Base-by-base conservation (phyloP, 2,329 filamentous ascomycete genomes). In the Sphaerulina vaccinii region DNA sequence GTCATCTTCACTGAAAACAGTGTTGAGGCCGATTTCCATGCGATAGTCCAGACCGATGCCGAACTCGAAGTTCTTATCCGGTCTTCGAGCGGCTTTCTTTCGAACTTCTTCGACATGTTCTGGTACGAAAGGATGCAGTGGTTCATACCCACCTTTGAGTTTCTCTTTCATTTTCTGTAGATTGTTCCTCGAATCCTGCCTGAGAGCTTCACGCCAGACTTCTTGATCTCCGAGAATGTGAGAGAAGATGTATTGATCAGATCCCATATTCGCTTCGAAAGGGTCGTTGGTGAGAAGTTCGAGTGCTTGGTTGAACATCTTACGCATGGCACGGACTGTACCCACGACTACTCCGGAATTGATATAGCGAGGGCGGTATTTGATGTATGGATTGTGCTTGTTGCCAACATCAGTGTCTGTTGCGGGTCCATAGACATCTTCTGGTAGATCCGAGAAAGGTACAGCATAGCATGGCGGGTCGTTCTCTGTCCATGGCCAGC, bases 401-500 rank as follows among this genome's bases (percentile, higher is more conserved):
- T 73, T 62, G 37, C 68, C 67, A 2, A 74, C 74, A 56, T 80
- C 80, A 0, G 56, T 67, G 59, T 79, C 76, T 2, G 75, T 78
- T 19, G 70, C 61, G 49, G 68, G 68, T 3, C 75, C 75, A 56
- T 78, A 79, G 0, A 75, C 67, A 52, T 80, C 73, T 6, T 70
- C 67, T 1, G 77, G 75, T 1, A 83, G 59, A 4, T 72, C 70
- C 0, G 79, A 82, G 21, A 74, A 63, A 0, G 81, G 80, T 0
- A 79, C 73, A 15, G 75, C 74, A 36, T 71, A 72, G 61, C 81
- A 84, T n/a, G 76, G 74, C 29, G 74, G 66, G 47, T 80, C 75
- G 1, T 69, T 64, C 2, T 61, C 48, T 1, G 67, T 57, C 52
- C 72, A 71, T 2, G 72, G 72, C 54, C 71, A 73, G 57, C 81